Evolutionary conservation across 805 yeast species (phyloP), one percentile per base, ranked within the genome.

Genomic region (Lipomyces orientalis): DNA sequence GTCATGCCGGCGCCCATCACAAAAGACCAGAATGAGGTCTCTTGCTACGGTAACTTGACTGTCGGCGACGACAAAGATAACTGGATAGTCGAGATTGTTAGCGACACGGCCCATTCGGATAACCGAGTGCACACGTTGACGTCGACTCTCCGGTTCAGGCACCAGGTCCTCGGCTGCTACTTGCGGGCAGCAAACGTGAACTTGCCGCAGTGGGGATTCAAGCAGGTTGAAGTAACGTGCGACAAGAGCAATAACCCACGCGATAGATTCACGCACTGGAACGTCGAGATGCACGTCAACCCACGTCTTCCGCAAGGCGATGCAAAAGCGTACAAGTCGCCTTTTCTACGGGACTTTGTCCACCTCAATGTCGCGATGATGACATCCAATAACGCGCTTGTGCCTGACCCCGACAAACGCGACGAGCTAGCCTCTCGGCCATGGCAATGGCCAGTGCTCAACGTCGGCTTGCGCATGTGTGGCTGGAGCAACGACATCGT

Each of bases 161-260:
- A 88, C 78, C 83, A 82, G 71, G 86, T 78, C 9, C 78, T 92
- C 75, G 90, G 90, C 54, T 96, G 98, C 78, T 93, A 93, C 78
- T 81, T 95, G 76, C 90, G 93, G 72, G 90, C 94, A 14, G 84
- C 95, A 10, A 98, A 97, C 57, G 80, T 82, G 72, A 77, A 86
- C 31, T 88, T 93, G 76, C 99, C 99, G 22, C 88, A 87, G 19
- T 95, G 99, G 99, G 99, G 99, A 25, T 95, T 94, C 85, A 87
- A 92, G 77, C 99, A 95, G 82, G 97, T 97, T 70, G 99, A 95
- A 81, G 94, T 95, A 71, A 89, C 88, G 1, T 95, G 99, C 81
- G 75, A 78, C 64, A 77, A 78, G 34, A 71, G 73, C 60, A 81
- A 87, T 75, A 78, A 85, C 34, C 70, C 78, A 10, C 81, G 81